A percentile compares a stretch with the other conserved stretches of the same genome.
Evolutionary conservation across 306 rosid species (phyloP).

Genomic region (Astragalus glycyphyllos): DNA sequence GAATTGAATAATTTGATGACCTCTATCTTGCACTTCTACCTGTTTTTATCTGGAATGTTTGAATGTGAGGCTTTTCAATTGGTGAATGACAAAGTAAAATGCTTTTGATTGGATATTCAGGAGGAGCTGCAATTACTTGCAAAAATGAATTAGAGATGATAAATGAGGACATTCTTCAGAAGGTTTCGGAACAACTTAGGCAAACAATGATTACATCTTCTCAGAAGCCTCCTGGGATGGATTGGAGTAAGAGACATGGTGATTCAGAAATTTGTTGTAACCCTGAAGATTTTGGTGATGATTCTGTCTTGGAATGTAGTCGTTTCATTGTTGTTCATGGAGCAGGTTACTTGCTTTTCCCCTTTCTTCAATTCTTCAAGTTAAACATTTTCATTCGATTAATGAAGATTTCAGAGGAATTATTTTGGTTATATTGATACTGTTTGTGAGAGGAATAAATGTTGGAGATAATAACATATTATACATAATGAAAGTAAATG

Average conservation of each 20-base stretch:
- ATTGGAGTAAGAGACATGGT: slow-evolving; percentile 89
- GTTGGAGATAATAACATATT: background rate
- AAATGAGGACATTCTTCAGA: slow-evolving; percentile 71
- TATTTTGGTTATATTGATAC: slow-evolving; percentile 8
- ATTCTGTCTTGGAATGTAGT: slow-evolving; percentile 46
- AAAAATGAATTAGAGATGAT: slow-evolving; percentile 82
- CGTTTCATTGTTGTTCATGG: slow-evolving; percentile 91
- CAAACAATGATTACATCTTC: slow-evolving; percentile 63
- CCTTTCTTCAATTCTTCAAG: slow-evolving; percentile 24
- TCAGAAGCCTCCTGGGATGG: slow-evolving; percentile 78
- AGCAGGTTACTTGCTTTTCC: slow-evolving; percentile 71
- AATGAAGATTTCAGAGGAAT: slow-evolving; percentile 12
- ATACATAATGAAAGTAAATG: background rate
- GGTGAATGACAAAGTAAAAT: slow-evolving; percentile 6
- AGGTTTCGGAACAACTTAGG: slow-evolving; percentile 78
- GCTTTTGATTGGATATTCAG: slow-evolving; percentile 44
- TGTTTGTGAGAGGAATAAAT: slow-evolving; percentile 3
- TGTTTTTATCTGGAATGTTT: background rate
- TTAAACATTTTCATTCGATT: background rate
- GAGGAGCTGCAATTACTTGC: slow-evolving; percentile 93
- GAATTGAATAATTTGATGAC: background rate
- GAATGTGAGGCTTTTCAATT: background rate
- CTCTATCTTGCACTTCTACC: slow-evolving; percentile 2
- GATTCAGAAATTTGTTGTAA: slow-evolving; percentile 52
- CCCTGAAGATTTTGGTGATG: slow-evolving; percentile 58